These are phyloP conservation scores for Stephania yunnanensis DNA, from an alignment of 164 flowering plant species.

Conservation along the genomic window DNA sequence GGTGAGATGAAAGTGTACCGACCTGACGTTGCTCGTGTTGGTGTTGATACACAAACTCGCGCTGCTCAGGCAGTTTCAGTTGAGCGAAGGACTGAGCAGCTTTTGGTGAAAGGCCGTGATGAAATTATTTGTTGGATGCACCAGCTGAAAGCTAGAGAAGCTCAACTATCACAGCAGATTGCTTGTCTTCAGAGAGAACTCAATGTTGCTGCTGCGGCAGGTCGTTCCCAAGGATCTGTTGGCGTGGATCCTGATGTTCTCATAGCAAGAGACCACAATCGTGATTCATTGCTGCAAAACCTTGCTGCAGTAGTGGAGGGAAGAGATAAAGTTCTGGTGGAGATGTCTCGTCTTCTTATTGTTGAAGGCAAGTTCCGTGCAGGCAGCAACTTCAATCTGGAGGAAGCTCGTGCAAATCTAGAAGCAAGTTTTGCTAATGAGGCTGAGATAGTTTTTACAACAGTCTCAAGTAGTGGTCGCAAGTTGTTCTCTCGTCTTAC, in stretches of 20 bases:
- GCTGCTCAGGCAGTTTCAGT: conserved; percentile 99
- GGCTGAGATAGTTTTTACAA: conserved; percentile 96
- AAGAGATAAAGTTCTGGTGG: conserved; percentile 80
- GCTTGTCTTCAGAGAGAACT: conserved; percentile 70
- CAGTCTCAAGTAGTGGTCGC: conserved; percentile 94
- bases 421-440: conserved; percentile 99
- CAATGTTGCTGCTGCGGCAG: conserved; percentile 61
- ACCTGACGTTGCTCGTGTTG: conserved; percentile 97
- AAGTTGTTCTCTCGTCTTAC: conserved; percentile 84
- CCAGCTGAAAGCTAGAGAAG: conserved; percentile 55
- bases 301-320: conserved; percentile 87
- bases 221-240: conserved; percentile 87
- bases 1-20: conserved; percentile 96
- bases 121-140: conserved; percentile 78
- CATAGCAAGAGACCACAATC: conserved; percentile 74
- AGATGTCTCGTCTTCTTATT: conserved; percentile 77
- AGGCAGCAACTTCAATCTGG: conserved; percentile 62
- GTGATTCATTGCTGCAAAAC: conserved; percentile 70
- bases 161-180: conserved; percentile 63
- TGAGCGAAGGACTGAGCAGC: conserved; percentile 93
- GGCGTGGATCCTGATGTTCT: conserved; percentile 96
- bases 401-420: conserved; percentile 84
- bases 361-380: conserved; percentile 68
- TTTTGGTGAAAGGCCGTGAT: conserved; percentile 59
- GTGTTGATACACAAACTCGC: conserved; percentile 90